A percentile compares a stretch with the other conserved stretches of the same genome.
Evolutionary conservation across 495 filamentous ascomycete genomes (phyloP).

Genomic region (Geopyxis carbonaria): DNA sequence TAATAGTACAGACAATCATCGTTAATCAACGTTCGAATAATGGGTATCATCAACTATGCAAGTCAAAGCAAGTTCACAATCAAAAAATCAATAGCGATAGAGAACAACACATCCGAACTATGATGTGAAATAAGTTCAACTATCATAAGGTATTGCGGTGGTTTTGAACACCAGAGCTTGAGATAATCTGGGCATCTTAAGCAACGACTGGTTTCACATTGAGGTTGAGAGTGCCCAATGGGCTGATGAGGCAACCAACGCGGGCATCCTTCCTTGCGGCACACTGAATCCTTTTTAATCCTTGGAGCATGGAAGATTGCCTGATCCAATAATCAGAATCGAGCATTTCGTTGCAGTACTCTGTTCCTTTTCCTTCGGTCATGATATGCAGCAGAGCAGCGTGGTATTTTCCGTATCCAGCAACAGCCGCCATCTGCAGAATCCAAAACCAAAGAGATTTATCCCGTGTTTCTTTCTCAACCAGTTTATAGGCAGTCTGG

Average conservation of each 20-base stretch:
- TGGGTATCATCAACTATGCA: too few relatives aligned
- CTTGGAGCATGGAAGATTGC: conserved; percentile 3
- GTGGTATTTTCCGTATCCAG: conserved; percentile 7
- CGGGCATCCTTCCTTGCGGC: conserved; percentile 5
- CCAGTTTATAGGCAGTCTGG: not conserved
- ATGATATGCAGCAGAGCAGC: conserved; percentile 5
- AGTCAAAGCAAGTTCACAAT: too few relatives aligned
- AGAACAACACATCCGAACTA: too few relatives aligned
- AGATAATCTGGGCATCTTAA: too few relatives aligned
- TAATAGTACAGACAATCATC: too few relatives aligned
- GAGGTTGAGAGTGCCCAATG: not conserved
- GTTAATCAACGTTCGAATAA: too few relatives aligned
- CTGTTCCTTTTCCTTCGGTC: conserved; percentile 7
- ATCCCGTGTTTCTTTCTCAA: conserved; percentile 1
- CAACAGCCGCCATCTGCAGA: not conserved
- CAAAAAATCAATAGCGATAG: too few relatives aligned
- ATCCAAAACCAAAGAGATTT: conserved; percentile 5
- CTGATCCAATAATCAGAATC: conserved; percentile 4
- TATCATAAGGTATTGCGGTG: too few relatives aligned
- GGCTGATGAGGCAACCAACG: not conserved
- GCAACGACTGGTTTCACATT: not conserved
- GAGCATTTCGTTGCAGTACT: conserved; percentile 5
- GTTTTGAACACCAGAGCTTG: too few relatives aligned
- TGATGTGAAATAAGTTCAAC: too few relatives aligned
- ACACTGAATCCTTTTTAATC: conserved; percentile 5